Percentiles rank a stretch among this genome's conserved stretches.
Evolutionary conservation across 441 rosid genomes (phyloP).

Genomic region (Gossypium lobatum): DNA sequence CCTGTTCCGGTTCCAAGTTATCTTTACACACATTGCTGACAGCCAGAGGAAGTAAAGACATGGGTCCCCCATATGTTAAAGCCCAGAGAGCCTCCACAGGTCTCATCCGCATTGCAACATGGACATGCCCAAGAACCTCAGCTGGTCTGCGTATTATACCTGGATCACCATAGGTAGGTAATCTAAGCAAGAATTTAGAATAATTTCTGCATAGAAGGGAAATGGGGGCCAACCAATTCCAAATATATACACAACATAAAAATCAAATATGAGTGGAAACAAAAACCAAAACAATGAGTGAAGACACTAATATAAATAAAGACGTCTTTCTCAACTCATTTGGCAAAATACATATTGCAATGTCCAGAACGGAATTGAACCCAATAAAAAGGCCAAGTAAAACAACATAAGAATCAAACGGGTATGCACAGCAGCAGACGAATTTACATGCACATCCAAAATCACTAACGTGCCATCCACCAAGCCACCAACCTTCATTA

Average conservation of each 20-base stretch:
- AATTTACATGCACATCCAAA: neutral
- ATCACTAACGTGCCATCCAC: neutral
- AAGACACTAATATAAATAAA: constrained; percentile 2
- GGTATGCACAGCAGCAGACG: neutral
- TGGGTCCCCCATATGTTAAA: constrained; percentile 92
- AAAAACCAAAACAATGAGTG: neutral
- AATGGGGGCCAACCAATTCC: constrained; percentile 8
- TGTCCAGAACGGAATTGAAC: constrained; percentile 2
- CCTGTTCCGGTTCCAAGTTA: constrained; percentile 73
- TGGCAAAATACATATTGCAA: neutral
- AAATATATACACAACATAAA: neutral
- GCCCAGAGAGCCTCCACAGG: constrained; percentile 97
- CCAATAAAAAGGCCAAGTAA: neutral
- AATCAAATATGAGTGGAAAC: neutral
- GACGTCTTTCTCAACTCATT: neutral
- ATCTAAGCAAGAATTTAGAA: constrained; percentile 14
- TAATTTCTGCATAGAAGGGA: neutral
- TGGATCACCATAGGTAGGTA: constrained; percentile 28
- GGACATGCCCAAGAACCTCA: constrained; percentile 99
- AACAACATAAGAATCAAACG: neutral
- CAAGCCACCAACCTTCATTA: neutral
- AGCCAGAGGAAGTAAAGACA: constrained; percentile 87
- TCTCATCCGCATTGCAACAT: constrained; percentile 84
- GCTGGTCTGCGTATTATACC: constrained; percentile 89
- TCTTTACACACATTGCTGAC: constrained; percentile 69